Base-by-base conservation (phyloP, 352 stramenopile genomes). In the Peronospora farinosa region DNA sequence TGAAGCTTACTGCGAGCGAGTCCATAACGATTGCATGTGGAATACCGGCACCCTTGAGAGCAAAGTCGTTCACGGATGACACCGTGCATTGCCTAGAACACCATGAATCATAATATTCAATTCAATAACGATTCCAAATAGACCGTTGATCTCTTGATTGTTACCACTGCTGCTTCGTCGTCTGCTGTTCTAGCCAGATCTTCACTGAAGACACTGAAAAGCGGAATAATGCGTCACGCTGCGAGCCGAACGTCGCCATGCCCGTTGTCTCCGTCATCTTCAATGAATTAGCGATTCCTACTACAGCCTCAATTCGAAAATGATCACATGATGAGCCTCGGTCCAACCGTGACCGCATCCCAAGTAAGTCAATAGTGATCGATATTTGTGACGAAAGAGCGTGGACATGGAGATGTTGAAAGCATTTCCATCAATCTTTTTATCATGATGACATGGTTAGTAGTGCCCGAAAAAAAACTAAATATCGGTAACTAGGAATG, bases 51-150 rank as follows among this genome's bases (percentile, higher is more conserved):
- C 47, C 55, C 36, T 61, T 65, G 0, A 69, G 32, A 7, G 60
- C 55, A 30, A 65, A 69, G 10, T 69, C 60, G 13, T 45, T 55
- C n/a, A 45, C 51, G 31, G 55, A 65, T 12, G 54, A 57, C 44
- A 68, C 50, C 2, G 30, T 43, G 17, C 60, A 65, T 41, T 62
- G 48, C 60, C 60, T 68, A 47, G 11, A 32, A 41, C 12, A 13
- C 12, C 27, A 39, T 5, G 31, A 12, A 23, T n/a, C 12, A 33
- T 7, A 16, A 4, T 17, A 49, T 35, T 3, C 13, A 19, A 37
- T 31, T 17, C 4, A 16, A 32, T 30, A 37, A 37, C 27, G 10
- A 7, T 28, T 17, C 11, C 21, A 8, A 44, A 42, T 23, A 19
- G 5, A 31, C 10, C 7, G 11, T 16, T 17, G n/a, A 16, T 9